phyloP scores from a whole-genome alignment of 73 alveolate species.

The Tetrahymena malaccensis region DNA sequence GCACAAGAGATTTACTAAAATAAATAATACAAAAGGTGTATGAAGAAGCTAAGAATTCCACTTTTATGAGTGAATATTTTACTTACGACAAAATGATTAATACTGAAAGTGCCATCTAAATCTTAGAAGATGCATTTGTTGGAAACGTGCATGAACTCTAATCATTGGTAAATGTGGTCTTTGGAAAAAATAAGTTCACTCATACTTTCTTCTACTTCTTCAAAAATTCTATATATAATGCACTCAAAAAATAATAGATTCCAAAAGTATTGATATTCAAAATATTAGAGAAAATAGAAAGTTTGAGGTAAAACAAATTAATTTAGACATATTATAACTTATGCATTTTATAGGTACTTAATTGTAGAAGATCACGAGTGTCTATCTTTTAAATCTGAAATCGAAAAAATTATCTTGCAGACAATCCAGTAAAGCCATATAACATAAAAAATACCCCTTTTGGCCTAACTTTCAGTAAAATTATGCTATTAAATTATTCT shows the following conservation, averaged over 20 bases:
- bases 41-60: neutral
- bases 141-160: neutral
- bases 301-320: neutral
- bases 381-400: neutral
- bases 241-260: neutral
- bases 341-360: neutral
- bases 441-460: neutral
- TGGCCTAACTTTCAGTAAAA: neutral
- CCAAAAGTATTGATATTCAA: neutral
- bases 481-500: too few species aligned
- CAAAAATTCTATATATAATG: neutral
- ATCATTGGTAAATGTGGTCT: neutral
- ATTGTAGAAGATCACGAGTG: neutral
- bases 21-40: neutral
- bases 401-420: neutral
- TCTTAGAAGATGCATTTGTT: neutral
- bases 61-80: neutral
- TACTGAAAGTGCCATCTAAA: neutral
- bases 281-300: neutral
- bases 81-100: neutral
- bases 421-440: neutral
- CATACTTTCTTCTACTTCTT: neutral
- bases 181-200: neutral
- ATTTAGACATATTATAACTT: too few species aligned
- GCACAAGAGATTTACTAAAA: neutral